Conservation (phyloP, 2,329 filamentous ascomycete species). For the Pyrenophora seminiperda region DNA sequence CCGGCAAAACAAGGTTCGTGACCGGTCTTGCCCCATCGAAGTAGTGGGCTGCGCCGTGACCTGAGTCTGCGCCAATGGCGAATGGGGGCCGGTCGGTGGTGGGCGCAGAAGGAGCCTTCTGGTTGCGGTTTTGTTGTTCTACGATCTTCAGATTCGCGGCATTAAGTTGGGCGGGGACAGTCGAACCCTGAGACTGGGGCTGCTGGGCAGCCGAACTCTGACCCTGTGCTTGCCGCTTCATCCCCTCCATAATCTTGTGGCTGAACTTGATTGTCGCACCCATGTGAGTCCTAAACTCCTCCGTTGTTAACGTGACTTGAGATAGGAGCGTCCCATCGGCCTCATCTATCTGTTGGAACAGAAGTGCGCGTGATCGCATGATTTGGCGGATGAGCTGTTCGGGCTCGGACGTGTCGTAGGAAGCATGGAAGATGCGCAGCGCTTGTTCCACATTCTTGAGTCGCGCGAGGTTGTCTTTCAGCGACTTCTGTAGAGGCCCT, state of each 20-base stretch:
- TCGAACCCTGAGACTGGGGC: constrained; percentile 24
- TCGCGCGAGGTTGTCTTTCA: constrained; percentile 33
- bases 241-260: constrained; percentile 32
- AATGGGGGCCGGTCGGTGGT: constrained; percentile 61
- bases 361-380: constrained; percentile 29
- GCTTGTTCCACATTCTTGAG: constrained; percentile 41
- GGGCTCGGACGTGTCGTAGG: constrained; percentile 31
- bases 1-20: constrained; percentile 63
- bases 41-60: constrained; percentile 62
- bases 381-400: constrained; percentile 36
- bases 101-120: constrained; percentile 56
- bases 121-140: constrained; percentile 56
- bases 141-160: constrained; percentile 47
- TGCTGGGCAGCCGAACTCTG: constrained; percentile 23
- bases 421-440: constrained; percentile 38
- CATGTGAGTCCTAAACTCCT: constrained; percentile 36
- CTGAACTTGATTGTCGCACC: constrained; percentile 36
- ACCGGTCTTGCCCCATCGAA: constrained; percentile 57
- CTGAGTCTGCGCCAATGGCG: constrained; percentile 56
- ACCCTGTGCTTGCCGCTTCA: constrained; percentile 27
- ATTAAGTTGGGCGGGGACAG: constrained; percentile 41
- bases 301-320: constrained; percentile 35
- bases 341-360: constrained; percentile 39
- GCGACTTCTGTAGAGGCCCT: constrained; percentile 31
- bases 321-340: constrained; percentile 36